These are phyloP conservation scores for Lepidium africanum DNA, from an alignment of 345 rosid species.

Conservation along the genomic window DNA sequence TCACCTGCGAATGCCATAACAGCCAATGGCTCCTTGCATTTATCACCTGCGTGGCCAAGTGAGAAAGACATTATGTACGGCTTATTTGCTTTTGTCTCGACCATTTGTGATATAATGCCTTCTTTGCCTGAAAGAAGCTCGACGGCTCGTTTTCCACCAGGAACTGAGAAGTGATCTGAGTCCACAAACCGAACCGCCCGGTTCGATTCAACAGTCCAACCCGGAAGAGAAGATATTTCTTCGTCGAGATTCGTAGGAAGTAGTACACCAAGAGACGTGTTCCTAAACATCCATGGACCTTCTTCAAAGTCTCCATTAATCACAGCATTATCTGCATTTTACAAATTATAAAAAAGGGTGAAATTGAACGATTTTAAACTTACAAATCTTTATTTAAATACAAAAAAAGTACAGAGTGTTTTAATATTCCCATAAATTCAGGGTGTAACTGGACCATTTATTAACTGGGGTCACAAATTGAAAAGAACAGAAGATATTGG, in stretches of 20 bases:
- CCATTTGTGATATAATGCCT: conserved; percentile 95
- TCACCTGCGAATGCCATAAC: conserved; percentile 94
- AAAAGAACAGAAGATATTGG: no score
- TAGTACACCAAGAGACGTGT: conserved; percentile 77
- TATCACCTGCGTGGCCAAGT: conserved; percentile 79
- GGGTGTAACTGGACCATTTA: no score
- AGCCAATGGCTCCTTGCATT: conserved; percentile 84
- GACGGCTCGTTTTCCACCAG: conserved; percentile 74
- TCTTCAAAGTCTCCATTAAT: conserved; percentile 82
- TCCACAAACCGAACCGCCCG: conserved; percentile 86
- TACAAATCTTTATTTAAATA: no score
- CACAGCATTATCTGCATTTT: conserved; percentile 61
- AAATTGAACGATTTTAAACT: not conserved
- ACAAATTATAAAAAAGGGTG: not conserved
- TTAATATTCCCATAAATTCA: no score
- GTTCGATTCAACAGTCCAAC: conserved; percentile 92
- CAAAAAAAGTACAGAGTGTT: no score
- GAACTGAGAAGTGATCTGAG: conserved; percentile 76
- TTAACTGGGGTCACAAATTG: no score
- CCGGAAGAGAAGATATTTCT: conserved; percentile 75
- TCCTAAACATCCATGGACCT: conserved; percentile 93
- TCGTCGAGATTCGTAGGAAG: conserved; percentile 93
- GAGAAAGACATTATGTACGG: conserved; percentile 56
- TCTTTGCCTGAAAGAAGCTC: conserved; percentile 94
- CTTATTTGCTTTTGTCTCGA: conserved; percentile 55